Evolutionary conservation across 768 basidiomycete genomes (phyloP).

Genomic region (Lactarius vividus): DNA sequence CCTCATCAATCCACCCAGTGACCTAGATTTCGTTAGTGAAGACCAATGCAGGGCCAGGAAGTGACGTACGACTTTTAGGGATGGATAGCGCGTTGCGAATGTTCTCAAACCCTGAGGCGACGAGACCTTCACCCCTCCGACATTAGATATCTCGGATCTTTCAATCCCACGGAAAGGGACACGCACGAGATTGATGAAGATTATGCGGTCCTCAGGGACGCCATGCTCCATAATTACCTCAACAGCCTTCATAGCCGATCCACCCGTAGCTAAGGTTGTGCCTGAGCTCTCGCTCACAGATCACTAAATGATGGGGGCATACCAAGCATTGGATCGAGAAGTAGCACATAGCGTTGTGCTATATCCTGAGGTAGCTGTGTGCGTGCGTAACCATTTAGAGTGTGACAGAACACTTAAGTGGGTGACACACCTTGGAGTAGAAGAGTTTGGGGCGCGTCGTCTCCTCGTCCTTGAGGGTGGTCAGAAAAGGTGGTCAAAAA

Average conservation of each 20-base stretch:
- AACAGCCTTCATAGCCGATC: slow-evolving; percentile 96
- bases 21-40: slow-evolving; percentile 47
- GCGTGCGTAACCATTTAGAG: neutral
- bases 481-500: slow-evolving; percentile 9
- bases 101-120: slow-evolving; percentile 85
- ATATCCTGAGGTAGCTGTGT: slow-evolving; percentile 89
- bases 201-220: slow-evolving; percentile 91
- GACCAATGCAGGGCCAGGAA: neutral
- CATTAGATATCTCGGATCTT: neutral
- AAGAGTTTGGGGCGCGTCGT: slow-evolving; percentile 92
- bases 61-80: slow-evolving; percentile 67
- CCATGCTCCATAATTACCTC: slow-evolving; percentile 90
- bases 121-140: slow-evolving; percentile 57
- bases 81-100: slow-evolving; percentile 75
- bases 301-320: slow-evolving; percentile 30
- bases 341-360: slow-evolving; percentile 82
- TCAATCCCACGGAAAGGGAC: slow-evolving; percentile 11
- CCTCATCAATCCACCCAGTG: slow-evolving; percentile 94
- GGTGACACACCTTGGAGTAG: slow-evolving; percentile 65
- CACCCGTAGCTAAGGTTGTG: slow-evolving; percentile 72
- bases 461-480: slow-evolving; percentile 75
- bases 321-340: slow-evolving; percentile 98
- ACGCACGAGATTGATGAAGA: slow-evolving; percentile 87
- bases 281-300: slow-evolving; percentile 27
- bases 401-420: neutral